These are phyloP conservation scores for Neonectria neomacrospora DNA, from an alignment of 2,329 filamentous ascomycete species.

Conservation along the genomic window DNA sequence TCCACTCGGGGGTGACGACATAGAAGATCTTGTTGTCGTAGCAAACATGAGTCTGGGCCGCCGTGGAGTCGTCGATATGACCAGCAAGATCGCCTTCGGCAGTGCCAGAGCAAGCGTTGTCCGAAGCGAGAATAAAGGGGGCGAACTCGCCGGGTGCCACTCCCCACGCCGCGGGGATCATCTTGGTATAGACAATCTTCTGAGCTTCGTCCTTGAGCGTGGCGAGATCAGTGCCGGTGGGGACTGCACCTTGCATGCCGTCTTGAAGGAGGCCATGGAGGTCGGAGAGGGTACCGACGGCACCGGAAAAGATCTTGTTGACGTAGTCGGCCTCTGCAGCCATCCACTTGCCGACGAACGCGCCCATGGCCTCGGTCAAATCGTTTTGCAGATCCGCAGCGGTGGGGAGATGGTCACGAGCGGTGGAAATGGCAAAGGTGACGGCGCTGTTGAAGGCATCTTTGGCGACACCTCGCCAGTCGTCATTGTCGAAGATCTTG, in stretches of 20 bases:
- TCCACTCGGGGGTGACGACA: conserved; percentile 8
- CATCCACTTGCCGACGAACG: conserved; percentile 17
- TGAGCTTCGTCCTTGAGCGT: conserved; percentile 3
- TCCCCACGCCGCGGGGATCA: conserved; percentile 14
- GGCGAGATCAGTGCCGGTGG: conserved; percentile 4
- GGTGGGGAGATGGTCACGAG: conserved; percentile 13
- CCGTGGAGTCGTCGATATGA: conserved; percentile 9
- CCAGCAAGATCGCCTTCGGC: conserved; percentile 7
- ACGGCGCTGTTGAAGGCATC: conserved; percentile 11
- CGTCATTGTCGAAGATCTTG: conserved; percentile 7
- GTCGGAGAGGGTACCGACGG: background rate
- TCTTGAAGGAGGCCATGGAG: conserved; percentile 10
- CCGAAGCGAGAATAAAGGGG: conserved; percentile 11
- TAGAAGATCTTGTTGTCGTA: conserved; percentile 18
- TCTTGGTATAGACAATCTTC: conserved; percentile 16
- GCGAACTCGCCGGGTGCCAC: conserved; percentile 3
- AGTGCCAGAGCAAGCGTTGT: background rate
- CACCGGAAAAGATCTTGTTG: conserved; percentile 11
- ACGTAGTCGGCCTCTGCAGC: conserved; percentile 4
- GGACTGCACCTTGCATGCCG: conserved; percentile 8
- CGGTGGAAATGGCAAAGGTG: conserved; percentile 10
- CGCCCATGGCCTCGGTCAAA: conserved; percentile 8
- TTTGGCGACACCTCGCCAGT: conserved; percentile 11
- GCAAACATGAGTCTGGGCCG: conserved; percentile 9
- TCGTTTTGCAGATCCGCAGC: conserved; percentile 6